phyloP scores from a whole-genome alignment of 2,329 filamentous ascomycete species.

The Nothophaeocryptopus gaeumannii region DNA sequence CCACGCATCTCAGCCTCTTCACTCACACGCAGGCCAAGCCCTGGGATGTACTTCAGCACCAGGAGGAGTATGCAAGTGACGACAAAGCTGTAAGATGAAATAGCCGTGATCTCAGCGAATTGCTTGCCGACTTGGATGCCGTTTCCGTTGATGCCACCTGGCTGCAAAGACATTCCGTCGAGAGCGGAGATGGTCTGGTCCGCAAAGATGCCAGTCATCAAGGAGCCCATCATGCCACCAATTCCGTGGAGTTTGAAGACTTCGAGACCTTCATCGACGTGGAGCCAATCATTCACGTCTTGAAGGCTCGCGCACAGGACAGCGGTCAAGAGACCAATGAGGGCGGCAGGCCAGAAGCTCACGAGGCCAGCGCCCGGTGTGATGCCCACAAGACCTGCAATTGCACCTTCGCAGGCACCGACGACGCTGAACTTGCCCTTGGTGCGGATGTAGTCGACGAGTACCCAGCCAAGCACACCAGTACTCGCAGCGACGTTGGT shows the following conservation, averaged over 20 bases:
- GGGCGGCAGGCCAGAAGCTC: slow-evolving; percentile 41
- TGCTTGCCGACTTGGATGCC: slow-evolving; percentile 56
- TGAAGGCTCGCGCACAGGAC: slow-evolving; percentile 51
- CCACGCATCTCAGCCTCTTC: slow-evolving; percentile 57
- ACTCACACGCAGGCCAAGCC: slow-evolving; percentile 53
- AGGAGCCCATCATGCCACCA: slow-evolving; percentile 57
- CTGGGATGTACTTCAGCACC: slow-evolving; percentile 54
- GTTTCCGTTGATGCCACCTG: slow-evolving; percentile 54
- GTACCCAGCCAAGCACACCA: slow-evolving; percentile 54
- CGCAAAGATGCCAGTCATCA: slow-evolving; percentile 59
- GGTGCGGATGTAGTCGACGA: slow-evolving; percentile 53
- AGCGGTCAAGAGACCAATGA: slow-evolving; percentile 57
- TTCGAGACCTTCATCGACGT: slow-evolving; percentile 58
- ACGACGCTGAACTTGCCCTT: slow-evolving; percentile 55
- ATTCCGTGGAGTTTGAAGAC: slow-evolving; percentile 60
- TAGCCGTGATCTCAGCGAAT: slow-evolving; percentile 55
- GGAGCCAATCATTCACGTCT: slow-evolving; percentile 53
- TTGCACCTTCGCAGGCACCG: slow-evolving; percentile 57
- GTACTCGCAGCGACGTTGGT: slow-evolving; percentile 56
- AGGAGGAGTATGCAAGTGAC: slow-evolving; percentile 53
- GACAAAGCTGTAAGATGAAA: slow-evolving; percentile 53
- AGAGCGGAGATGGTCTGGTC: slow-evolving; percentile 47
- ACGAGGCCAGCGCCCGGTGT: slow-evolving; percentile 52
- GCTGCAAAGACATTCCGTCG: slow-evolving; percentile 49
- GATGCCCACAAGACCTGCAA: slow-evolving; percentile 60